Evolutionary conservation across 179 eudicot genomes (phyloP).

Genomic region (Spergularia azorica): DNA sequence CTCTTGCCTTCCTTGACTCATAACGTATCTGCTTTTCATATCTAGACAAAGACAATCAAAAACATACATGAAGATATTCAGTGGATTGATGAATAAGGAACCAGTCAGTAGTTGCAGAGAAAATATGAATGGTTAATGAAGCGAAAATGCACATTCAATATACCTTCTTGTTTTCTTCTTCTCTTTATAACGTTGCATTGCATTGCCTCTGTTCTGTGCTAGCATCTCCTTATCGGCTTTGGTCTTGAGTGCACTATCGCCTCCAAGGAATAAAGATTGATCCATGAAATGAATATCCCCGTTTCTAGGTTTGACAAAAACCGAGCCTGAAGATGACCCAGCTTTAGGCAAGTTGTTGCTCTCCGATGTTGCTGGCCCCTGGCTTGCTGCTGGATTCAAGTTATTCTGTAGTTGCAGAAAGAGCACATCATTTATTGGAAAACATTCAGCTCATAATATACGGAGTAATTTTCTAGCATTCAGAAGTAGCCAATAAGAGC

Average conservation of each 20-base stretch:
- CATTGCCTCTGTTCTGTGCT: conserved; percentile 87
- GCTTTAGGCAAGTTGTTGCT: conserved; percentile 51
- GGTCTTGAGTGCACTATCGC: conserved; percentile 36
- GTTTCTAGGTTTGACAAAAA: conserved; percentile 38
- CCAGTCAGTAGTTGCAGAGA: neutral
- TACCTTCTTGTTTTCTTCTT: conserved; percentile 92
- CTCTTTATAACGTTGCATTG: conserved; percentile 90
- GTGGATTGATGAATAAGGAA: no score
- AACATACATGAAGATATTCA: neutral
- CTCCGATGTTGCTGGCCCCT: conserved; percentile 66
- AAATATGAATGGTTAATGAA: neutral
- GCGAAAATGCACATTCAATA: neutral
- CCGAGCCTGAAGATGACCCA: conserved; percentile 37
- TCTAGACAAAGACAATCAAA: conserved; percentile 29
- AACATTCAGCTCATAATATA: no score
- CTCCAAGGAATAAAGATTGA: conserved; percentile 36
- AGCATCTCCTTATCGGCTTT: conserved; percentile 61
- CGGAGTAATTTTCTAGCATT: no score
- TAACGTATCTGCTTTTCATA: conserved; percentile 88
- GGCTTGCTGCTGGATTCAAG: conserved; percentile 45
- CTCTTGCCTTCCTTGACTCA: conserved; percentile 90
- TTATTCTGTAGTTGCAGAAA: conserved; percentile 40
- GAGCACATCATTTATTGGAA: neutral
- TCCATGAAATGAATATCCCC: conserved; percentile 55
- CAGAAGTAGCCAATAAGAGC: no score